Evolutionary conservation across 73 alveolate species (phyloP), one percentile per base, ranked within the genome.

Genomic region (Paramecium sonneborni): DNA sequence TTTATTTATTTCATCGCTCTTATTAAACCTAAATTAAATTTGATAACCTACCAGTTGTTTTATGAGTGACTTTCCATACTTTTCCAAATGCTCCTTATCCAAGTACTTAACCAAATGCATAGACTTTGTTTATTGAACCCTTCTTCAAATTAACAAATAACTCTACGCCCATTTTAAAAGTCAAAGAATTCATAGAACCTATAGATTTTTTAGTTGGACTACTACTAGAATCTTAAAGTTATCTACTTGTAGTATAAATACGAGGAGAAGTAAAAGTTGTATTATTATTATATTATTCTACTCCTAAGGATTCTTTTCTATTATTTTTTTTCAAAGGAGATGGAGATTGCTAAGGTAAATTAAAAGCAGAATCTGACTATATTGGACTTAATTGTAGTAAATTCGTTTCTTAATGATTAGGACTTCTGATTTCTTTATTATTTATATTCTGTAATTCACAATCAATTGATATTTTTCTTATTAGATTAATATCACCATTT

Each of bases 1-100:
- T 84, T 86, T 97, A 97, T 97, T 86, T 95, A 96, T 89, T 97
- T 97, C 95, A 97, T 93, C 2, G 99, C 99, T 46, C 92, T 93
- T 44, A 90, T 87, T 46, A 72, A 79, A n/a, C 90, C 90, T 79
- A 44, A 12, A 18, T 23, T 30, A 12, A 41, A 79, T 23, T 43
- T 10, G 3, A 38, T 30, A 11, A 14, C 1, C 1, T 79, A 79
- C 90, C 90, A 24, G 90, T 79, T 43, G 90, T 44, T 46, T 44
- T 79, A 46, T 79, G 90, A 20, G 90, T 79, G 2, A 79, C 90
- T 43, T 79, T 79, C 90, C 90, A 79, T 9, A 79, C 90, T 39
- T 79, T 79, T 79, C 90, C 90, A 24, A 79, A 79, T 6, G 90
- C 90, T 11, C 90, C 90, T 20, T 38, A 34, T 7, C 90, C 90